Percentiles rank a stretch among this genome's conserved stretches.
These are phyloP conservation scores for Choricystis sp. DNA, from an alignment of 139 green algal genomes.

Conservation along the genomic window DNA sequence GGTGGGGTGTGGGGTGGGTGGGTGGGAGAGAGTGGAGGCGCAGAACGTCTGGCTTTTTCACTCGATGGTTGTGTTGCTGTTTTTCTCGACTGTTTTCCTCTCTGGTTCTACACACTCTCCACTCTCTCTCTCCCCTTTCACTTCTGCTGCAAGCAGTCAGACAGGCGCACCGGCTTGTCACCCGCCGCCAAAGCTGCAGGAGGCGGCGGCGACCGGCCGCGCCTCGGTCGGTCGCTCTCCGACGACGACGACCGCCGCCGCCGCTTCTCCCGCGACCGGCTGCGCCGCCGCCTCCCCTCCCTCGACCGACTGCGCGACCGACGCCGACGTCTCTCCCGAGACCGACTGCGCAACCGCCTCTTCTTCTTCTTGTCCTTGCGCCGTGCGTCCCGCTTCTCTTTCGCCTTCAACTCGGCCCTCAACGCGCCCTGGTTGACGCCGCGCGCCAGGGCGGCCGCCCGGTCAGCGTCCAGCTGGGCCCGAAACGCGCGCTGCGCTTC, in stretches of 20 bases:
- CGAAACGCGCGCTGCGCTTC: constrained; percentile 15
- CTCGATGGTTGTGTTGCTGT: no score
- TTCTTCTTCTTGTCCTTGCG: constrained; percentile 9
- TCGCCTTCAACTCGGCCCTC: constrained; percentile 9
- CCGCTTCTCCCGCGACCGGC: not conserved
- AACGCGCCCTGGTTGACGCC: constrained; percentile 6
- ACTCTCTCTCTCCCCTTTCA: no score
- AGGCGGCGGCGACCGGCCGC: no score
- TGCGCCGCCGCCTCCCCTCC: not conserved
- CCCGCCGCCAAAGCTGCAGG: no score
- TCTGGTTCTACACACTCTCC: no score
- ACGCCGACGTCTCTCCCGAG: not conserved
- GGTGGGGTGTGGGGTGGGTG: not conserved
- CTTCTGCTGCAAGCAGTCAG: no score
- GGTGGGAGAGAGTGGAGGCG: no score
- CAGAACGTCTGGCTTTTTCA: no score
- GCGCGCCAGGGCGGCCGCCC: constrained; percentile 10
- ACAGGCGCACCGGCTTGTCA: no score
- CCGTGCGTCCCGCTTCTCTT: not conserved
- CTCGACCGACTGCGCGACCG: not conserved
- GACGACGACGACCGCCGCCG: no score
- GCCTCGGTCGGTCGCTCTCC: no score
- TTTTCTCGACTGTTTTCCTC: no score
- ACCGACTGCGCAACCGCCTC: not conserved
- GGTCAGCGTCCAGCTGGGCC: constrained; percentile 26